Conservation (phyloP, 495 filamentous ascomycete species). For the Pseudotulostoma volvatum region DNA sequence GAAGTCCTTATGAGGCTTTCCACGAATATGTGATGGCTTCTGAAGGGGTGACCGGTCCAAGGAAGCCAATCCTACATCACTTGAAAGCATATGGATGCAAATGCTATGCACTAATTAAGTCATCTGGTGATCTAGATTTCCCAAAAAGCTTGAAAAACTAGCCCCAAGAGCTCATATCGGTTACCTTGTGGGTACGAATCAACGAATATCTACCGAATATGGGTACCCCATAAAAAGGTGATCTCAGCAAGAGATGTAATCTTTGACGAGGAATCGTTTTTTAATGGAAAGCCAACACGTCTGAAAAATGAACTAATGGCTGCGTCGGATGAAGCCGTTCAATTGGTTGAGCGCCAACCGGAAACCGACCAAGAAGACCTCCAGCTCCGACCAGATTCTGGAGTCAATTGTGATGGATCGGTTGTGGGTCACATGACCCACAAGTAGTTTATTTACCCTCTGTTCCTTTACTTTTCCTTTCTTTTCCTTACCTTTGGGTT, state of each 20-base stretch:
- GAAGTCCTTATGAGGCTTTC: no score
- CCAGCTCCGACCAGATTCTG: no score
- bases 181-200: slow-evolving; percentile 8
- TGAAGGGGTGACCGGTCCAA: not conserved
- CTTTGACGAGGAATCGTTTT: slow-evolving; percentile 3
- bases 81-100: slow-evolving; percentile 2
- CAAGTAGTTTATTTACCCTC: no score
- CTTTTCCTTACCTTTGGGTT: no score
- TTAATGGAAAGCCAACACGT: slow-evolving; percentile 14
- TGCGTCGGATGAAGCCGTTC: not conserved
- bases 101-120: slow-evolving; percentile 8
- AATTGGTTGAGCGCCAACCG: not conserved
- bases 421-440: no score
- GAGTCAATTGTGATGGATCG: no score
- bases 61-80: slow-evolving; percentile 5
- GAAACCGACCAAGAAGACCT: not conserved
- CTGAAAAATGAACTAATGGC: slow-evolving; percentile 14
- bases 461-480: no score
- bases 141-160: slow-evolving; percentile 4
- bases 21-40: not conserved
- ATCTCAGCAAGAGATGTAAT: no score
- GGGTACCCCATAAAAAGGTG: no score
- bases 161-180: slow-evolving; percentile 13
- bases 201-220: no score
- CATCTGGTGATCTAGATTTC: slow-evolving; percentile 4